Percentiles rank a stretch among this genome's conserved stretches.
phyloP scores from a whole-genome alignment of 1,284 basidiomycete genomes.

The Trichosporon sp. region DNA sequence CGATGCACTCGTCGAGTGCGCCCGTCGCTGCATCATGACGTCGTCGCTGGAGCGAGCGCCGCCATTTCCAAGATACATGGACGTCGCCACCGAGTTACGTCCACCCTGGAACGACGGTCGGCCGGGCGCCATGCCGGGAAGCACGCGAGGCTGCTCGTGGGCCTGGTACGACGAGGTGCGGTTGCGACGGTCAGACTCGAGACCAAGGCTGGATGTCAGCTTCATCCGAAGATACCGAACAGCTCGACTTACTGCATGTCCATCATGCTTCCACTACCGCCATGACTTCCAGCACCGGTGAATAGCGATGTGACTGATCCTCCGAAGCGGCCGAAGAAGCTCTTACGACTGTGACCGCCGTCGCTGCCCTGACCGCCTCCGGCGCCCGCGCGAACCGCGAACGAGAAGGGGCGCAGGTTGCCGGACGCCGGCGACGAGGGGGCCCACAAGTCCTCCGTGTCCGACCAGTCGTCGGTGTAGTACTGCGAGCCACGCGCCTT shows the following conservation, averaged over 20 bases:
- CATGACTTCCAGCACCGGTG: conserved; percentile 62
- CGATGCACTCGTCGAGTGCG: conserved; percentile 27
- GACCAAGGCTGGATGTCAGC: conserved; percentile 37
- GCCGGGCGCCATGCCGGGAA: conserved; percentile 40
- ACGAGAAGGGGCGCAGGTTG: conserved; percentile 46
- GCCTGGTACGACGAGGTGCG: conserved; percentile 30
- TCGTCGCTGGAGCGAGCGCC: not conserved
- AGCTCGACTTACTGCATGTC: conserved; percentile 80
- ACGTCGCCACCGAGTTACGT: conserved; percentile 11
- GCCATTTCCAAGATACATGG: conserved; percentile 1
- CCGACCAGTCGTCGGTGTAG: conserved; percentile 20
- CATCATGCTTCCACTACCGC: conserved; percentile 76
- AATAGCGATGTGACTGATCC: conserved; percentile 72
- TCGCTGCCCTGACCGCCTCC: conserved; percentile 31
- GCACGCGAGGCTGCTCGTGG: conserved; percentile 36
- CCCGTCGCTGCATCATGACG: conserved; percentile 2
- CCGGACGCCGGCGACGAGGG: conserved; percentile 29
- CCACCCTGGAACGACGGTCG: conserved; percentile 36
- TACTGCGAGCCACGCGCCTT: conserved; percentile 18
- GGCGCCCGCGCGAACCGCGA: conserved; percentile 46
- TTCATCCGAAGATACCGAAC: not conserved
- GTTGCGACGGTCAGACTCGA: conserved; percentile 44
- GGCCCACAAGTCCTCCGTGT: conserved; percentile 39
- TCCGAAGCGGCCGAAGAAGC: conserved; percentile 60
- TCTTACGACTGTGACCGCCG: conserved; percentile 28